Conservation (phyloP, 768 basidiomycete species). For the Boletus edulis region DNA sequence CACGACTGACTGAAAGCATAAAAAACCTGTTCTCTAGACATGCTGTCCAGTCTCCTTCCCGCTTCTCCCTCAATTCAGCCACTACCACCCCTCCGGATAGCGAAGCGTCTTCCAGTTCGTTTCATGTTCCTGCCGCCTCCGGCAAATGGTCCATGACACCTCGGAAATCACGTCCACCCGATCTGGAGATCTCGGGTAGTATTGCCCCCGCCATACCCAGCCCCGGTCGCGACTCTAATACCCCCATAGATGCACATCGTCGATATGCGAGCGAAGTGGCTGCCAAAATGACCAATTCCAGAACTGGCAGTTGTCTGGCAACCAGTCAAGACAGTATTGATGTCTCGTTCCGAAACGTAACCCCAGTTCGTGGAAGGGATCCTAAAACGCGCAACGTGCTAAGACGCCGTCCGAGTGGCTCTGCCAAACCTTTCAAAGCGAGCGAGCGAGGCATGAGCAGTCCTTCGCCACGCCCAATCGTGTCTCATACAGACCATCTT, state of each 20-base stretch:
- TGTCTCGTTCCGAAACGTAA: slow-evolving; percentile 1
- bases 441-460: slow-evolving; percentile 14
- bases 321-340: slow-evolving; percentile 16
- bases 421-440: slow-evolving; percentile 19
- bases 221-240: not conserved
- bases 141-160: slow-evolving; percentile 16
- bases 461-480: not conserved
- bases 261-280: slow-evolving; percentile 18
- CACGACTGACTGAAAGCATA: slow-evolving; percentile 27
- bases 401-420: slow-evolving; percentile 31
- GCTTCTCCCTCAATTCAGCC: slow-evolving; percentile 20
- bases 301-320: not conserved
- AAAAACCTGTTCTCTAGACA: slow-evolving; percentile 38
- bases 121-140: not conserved
- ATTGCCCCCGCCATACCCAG: not conserved
- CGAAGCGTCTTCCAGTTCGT: slow-evolving; percentile 10
- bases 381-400: slow-evolving; percentile 30
- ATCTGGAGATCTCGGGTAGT: slow-evolving; percentile 20
- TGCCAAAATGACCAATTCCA: slow-evolving; percentile 2
- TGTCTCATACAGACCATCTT: not conserved
- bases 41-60: slow-evolving; percentile 19
- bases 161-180: slow-evolving; percentile 22
- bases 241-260: slow-evolving; percentile 15
- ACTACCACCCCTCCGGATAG: slow-evolving; percentile 5
- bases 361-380: slow-evolving; percentile 5